Base-by-base conservation (phyloP, 805 yeast species). In the Wickerhamiella siamensis region DNA sequence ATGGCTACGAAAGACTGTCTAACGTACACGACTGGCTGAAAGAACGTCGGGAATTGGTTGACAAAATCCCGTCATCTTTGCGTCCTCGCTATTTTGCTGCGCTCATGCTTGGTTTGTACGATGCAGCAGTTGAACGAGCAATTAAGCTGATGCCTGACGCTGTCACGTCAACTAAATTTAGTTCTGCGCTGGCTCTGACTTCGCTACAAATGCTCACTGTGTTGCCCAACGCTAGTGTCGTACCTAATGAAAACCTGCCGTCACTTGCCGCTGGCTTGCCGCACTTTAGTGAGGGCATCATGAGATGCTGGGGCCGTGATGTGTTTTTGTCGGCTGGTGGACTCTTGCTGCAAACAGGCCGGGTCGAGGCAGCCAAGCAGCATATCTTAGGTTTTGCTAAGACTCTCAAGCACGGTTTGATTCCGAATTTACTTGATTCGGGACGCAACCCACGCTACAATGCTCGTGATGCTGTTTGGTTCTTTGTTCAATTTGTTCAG, bases 281-380 rank as follows among this genome's bases (percentile, higher is more conserved):
- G 2, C 96, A 86, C 61, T 88, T 88, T 63, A 78, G 91, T 56
- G 72, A 71, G 44, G 84, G 80, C 49, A 87, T 81, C 60, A 86
- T 88, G 95, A 71, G 98, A 59, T 84, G 95, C 58, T 88, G 98
- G 98, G 98, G 98, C 18, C 72, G 98, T 56, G 98, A 88, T 61
- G 94, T 86, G 1, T 91, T 91, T 57, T 79, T 88, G 36, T 72
- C 95, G 0, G 68, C 81, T 34, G 67, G 95, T 46, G 98, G 98
- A 0, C 66, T 88, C 38, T 62, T 86, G 43, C 63, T 86, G 19
- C 77, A 81, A 1, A 72, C 95, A 0, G 87, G 80, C 9, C 68
- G 97, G 42, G 75, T 58, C 54, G 83, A 79, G 1, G 84, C 77
- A 36, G 96, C 96, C 1, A 78, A 71, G 53, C 57, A 62, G 32